A percentile compares a stretch with the other conserved stretches of the same genome.
Conservation (phyloP, 2,329 filamentous ascomycete genomes). For the Fusarium pseudocircinatum region DNA sequence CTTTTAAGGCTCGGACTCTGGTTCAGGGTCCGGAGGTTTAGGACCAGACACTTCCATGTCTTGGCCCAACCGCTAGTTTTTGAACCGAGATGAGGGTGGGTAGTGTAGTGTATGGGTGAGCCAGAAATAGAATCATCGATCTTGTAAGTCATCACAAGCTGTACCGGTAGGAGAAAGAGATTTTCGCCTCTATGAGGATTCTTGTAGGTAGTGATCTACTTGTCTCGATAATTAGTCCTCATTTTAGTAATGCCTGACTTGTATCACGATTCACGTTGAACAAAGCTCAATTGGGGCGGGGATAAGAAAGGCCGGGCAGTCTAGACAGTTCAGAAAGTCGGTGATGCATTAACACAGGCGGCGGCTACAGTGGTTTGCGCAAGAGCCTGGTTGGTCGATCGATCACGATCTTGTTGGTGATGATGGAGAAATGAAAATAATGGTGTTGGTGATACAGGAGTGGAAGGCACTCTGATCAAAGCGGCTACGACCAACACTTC, state of each 20-base stretch:
- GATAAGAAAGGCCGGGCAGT: background rate
- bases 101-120: background rate
- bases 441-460: slow-evolving; percentile 12
- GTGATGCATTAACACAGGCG: slow-evolving; percentile 3
- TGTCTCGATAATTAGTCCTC: background rate
- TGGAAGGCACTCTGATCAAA: background rate
- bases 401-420: slow-evolving; percentile 21
- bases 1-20: background rate
- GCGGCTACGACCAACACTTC: slow-evolving; percentile 24
- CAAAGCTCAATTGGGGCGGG: background rate
- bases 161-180: background rate
- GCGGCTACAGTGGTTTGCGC: background rate
- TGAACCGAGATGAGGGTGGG: slow-evolving; percentile 37
- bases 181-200: background rate
- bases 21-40: slow-evolving; percentile 11
- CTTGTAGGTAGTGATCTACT: background rate
- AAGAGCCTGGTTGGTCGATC: slow-evolving; percentile 20
- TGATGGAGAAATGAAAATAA: background rate
- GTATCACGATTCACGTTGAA: background rate
- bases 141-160: background rate
- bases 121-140: slow-evolving; percentile 31
- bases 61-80: slow-evolving; percentile 23
- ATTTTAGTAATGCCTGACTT: background rate
- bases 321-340: background rate
- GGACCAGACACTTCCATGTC: background rate